These are phyloP conservation scores for Paracoccidioides lutzii DNA, from an alignment of 2,329 filamentous ascomycete species.

Conservation along the genomic window DNA sequence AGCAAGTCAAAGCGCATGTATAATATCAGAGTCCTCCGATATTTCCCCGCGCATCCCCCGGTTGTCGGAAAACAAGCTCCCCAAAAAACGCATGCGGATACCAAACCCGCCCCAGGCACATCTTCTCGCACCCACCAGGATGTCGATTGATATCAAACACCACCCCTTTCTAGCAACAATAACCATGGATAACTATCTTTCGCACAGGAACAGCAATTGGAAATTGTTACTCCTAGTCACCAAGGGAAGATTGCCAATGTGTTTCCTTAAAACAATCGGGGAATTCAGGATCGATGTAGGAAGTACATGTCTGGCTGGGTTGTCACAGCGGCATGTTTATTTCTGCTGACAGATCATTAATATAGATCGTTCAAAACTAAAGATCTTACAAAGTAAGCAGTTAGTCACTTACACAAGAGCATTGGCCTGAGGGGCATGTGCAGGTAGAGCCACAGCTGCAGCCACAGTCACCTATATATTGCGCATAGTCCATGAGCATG, in stretches of 20 bases:
- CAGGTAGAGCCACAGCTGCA: constrained; percentile 3
- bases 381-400: not conserved
- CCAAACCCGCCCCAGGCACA: not conserved
- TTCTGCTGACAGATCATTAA: not conserved
- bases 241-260: not conserved
- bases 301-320: not conserved
- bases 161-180: not conserved
- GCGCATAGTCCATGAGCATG: not conserved
- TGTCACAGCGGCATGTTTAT: not conserved
- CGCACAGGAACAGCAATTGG: not conserved
- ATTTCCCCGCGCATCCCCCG: not conserved
- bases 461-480: constrained; percentile 3
- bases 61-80: not conserved
- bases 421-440: not conserved
- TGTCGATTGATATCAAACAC: not conserved
- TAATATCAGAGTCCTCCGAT: not conserved
- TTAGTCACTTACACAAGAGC: constrained; percentile 1
- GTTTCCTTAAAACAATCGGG: not conserved
- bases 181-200: not conserved
- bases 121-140: not conserved
- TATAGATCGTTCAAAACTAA: not conserved
- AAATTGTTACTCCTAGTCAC: not conserved
- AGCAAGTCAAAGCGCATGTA: not conserved
- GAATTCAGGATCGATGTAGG: not conserved
- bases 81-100: not conserved